phyloP scores from a whole-genome alignment of 495 filamentous ascomycete genomes.

The Podospora appendiculata region DNA sequence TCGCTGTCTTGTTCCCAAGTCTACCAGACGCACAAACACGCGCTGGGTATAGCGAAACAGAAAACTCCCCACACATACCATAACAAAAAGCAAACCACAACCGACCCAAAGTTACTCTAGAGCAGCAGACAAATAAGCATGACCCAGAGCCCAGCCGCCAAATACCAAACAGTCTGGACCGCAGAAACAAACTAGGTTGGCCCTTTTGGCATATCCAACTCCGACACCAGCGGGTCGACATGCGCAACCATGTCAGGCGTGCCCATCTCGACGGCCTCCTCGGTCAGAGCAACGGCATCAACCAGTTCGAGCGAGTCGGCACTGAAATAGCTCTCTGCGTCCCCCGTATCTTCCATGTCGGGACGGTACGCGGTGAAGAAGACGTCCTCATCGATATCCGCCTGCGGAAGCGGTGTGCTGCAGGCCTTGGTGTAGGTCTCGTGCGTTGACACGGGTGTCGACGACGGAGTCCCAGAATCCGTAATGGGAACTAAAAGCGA shows the following conservation, averaged over 20 bases:
- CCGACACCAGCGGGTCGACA: neutral
- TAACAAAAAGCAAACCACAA: too few species aligned
- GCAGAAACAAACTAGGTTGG: too few species aligned
- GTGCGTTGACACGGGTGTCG: constrained; percentile 5
- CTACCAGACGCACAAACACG: neutral
- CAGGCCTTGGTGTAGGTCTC: constrained; percentile 6
- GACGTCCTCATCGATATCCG: constrained; percentile 11
- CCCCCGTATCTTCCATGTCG: constrained; percentile 5
- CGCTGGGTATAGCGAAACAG: neutral
- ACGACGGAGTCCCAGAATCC: constrained; percentile 11
- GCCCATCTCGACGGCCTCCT: constrained; percentile 47
- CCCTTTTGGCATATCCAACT: neutral
- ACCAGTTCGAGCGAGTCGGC: constrained; percentile 33
- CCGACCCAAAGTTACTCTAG: too few species aligned
- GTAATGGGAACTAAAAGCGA: neutral
- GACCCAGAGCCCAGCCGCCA: too few species aligned
- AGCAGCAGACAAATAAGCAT: too few species aligned
- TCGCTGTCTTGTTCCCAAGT: neutral
- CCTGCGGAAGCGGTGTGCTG: constrained; percentile 10
- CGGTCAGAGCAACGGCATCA: constrained; percentile 49
- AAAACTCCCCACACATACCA: neutral
- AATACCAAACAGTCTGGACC: too few species aligned
- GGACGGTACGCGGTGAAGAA: constrained; percentile 11
- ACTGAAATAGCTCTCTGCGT: constrained; percentile 9
- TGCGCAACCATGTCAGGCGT: constrained; percentile 31